Evolutionary conservation across 441 rosid genomes (phyloP), one percentile per base, ranked within the genome.

Genomic region (Capsella rubella): DNA sequence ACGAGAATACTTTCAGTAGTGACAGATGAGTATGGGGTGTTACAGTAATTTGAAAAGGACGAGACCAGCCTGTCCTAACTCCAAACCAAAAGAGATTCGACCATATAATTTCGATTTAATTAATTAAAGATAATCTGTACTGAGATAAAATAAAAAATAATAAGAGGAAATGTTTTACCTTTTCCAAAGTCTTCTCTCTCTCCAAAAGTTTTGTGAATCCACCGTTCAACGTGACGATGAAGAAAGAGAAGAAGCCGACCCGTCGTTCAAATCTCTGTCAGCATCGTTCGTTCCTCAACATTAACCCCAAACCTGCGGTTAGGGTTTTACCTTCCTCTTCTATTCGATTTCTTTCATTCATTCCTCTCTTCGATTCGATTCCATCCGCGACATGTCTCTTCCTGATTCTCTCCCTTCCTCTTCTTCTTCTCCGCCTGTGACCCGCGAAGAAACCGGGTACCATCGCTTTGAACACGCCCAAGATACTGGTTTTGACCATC

Each of bases 381-480:
- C 8, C 25, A 21, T 21, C 2, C 51, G 5, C 35, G 69, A 74
- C 58, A 90, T 89, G 95, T 83, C 80, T 37, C 87, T 83, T n/a
- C 87, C 85, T 15, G 85, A 80, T 61, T 77, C 83, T 10, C 64
- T 72, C 68, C 54, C 79, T 2, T 63, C 75, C 5, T 78, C 84
- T 21, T 56, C 86, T 34, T 69, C 80, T 27, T 58, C 86, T 15
- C 78, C 89, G 40, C 75, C 83, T 21, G 82, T 31, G 49, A 69
- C 73, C 58, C 85, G 67, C 27, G 92, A 86, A 76, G 92, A 84
- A 76, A 82, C 56, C 27, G 89, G 63, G 12, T 80, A 65, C 45
- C 65, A 29, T 35, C 71, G 59, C 5, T 77, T 72, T 10, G 79
- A 74, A 28, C 82, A 74, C 57, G 47, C 29, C 21, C 69, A 10